Base-by-base conservation (phyloP, 169 alveolate genomes). In the Plasmodium vivax region DNA sequence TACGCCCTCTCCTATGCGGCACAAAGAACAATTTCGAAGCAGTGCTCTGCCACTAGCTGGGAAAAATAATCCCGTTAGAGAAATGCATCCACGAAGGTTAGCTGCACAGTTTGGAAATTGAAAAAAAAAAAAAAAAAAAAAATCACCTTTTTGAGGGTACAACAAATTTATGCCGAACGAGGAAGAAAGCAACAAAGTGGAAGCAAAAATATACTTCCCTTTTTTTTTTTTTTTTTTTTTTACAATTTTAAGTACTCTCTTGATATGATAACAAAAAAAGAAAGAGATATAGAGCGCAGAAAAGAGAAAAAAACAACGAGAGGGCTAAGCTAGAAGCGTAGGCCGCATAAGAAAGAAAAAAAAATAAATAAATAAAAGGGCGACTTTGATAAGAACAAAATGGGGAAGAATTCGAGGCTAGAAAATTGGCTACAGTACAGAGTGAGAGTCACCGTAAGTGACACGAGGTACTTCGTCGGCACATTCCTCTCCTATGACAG, bases 401-500 rank as follows among this genome's bases (percentile, higher is more conserved):
- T 96, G 94, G 98, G 98, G 41, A 95, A 94, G 85, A 97, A 96
- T 90, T 96, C 98, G 38, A 97, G 99, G 83, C 98, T 99, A 98
- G 97, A 98, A 90, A 98, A 98, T 93, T 99, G 99, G 99, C 98
- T 99, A 85, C 99, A 99, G 95, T 99, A 98, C 92, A 95, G 99
- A 95, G 99, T 98, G 10, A 94, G 99, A 93, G 99, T 98, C 36
- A 98, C 99, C 73, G 96, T 98, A 71, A 97, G 98, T 94, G 99
- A 99, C 95, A 98, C 98, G 81, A 94, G 99, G 74, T 96, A 96
- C 96, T 97, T 98, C 95, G 99, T 99, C 47, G 99, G 99, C 27
- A 98, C 99, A 30, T 98, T 99, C 93, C 97, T 99, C 92, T 99
- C 99, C n/a, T 99, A 98, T 93, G 99, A 99, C 95, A 98, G 99